These are phyloP conservation scores for Suillus discolor DNA, from an alignment of 768 basidiomycete species.

Conservation along the genomic window DNA sequence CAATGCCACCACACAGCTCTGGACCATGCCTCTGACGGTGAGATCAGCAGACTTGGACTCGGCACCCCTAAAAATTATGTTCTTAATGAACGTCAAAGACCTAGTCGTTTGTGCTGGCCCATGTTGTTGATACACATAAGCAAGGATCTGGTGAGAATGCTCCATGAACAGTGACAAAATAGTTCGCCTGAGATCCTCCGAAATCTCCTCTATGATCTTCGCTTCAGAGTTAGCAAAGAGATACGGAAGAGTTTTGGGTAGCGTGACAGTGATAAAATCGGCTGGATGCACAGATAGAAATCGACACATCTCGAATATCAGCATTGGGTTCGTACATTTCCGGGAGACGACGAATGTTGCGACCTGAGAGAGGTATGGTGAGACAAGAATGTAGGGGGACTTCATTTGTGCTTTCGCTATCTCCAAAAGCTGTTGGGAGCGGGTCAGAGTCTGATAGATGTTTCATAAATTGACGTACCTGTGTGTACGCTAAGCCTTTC, in stretches of 20 bases:
- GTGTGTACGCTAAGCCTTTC: constrained; percentile 66
- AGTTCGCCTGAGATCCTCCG: constrained; percentile 48
- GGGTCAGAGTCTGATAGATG: constrained; percentile 3
- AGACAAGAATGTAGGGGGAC: constrained; percentile 62
- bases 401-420: constrained; percentile 63
- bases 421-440: constrained; percentile 50
- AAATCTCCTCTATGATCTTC: constrained; percentile 62
- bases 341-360: constrained; percentile 65
- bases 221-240: constrained; percentile 65
- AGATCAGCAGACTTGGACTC: constrained; percentile 37
- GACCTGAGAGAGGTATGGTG: constrained; percentile 69
- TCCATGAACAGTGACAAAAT: constrained; percentile 55
- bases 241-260: constrained; percentile 65
- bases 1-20: constrained; percentile 67
- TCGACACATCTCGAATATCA: constrained; percentile 68
- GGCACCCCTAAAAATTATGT: constrained; percentile 50
- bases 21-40: constrained; percentile 54
- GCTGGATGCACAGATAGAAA: constrained; percentile 58
- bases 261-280: constrained; percentile 66
- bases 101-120: constrained; percentile 56
- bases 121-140: constrained; percentile 64
- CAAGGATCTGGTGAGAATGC: constrained; percentile 62
- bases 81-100: constrained; percentile 62
- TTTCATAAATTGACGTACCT: constrained; percentile 44
- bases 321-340: constrained; percentile 56